Conservation (phyloP, 2,329 filamentous ascomycete species). For the Geosmithia flava region DNA sequence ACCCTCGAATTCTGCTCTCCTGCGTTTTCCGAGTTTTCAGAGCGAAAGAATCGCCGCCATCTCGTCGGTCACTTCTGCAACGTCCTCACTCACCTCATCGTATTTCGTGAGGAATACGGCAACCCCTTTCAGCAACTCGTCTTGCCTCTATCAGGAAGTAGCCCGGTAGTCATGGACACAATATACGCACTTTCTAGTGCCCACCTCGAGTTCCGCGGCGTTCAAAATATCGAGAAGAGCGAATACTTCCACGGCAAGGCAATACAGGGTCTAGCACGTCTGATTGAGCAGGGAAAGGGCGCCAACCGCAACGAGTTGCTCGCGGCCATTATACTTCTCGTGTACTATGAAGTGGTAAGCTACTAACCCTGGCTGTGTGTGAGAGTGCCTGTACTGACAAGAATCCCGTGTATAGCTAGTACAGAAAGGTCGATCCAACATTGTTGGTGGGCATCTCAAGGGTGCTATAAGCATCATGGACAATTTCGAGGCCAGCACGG, state of each 20-base stretch:
- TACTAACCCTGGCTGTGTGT: no score
- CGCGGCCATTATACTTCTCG: constrained; percentile 46
- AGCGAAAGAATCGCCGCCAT: constrained; percentile 37
- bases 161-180: constrained; percentile 60
- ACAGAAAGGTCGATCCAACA: constrained; percentile 44
- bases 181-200: constrained; percentile 76
- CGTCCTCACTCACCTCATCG: constrained; percentile 51
- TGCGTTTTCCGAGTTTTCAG: constrained; percentile 44
- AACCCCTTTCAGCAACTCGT: constrained; percentile 53
- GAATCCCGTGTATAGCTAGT: constrained; percentile 33
- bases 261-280: constrained; percentile 40
- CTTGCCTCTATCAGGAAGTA: constrained; percentile 43
- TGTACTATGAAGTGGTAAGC: constrained; percentile 53
- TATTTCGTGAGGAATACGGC: constrained; percentile 48
- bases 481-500: constrained; percentile 27
- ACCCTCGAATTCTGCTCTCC: constrained; percentile 39
- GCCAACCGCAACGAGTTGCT: constrained; percentile 44
- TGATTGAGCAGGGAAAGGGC: constrained; percentile 37
- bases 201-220: constrained; percentile 59
- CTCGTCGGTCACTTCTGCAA: constrained; percentile 53
- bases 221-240: constrained; percentile 40
- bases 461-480: constrained; percentile 50
- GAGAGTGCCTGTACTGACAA: background rate
- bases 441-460: constrained; percentile 48
- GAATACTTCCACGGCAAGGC: constrained; percentile 47